Base-by-base conservation (phyloP, 352 stramenopile genomes). In the Globisporangium orthogonon region DNA sequence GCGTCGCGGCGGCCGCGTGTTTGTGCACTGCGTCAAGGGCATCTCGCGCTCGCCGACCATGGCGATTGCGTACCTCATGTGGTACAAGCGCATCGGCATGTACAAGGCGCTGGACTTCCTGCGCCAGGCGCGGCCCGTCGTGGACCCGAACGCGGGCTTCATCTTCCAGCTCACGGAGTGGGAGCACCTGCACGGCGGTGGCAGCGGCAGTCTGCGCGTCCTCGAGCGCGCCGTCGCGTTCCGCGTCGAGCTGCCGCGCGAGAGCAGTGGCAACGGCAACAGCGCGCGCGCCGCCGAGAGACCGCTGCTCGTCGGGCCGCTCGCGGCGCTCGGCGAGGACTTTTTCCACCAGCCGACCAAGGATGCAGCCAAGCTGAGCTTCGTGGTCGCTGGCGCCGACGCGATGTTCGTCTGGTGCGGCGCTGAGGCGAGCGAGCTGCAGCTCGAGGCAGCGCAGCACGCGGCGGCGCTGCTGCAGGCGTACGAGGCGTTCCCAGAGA, bases 141-240 rank as follows among this genome's bases (percentile, higher is more conserved):
- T 94, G 18, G 83, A 94, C 50, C 86, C 86, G 23, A 95, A 95
- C 58, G 81, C 79, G 23, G 84, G 84, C 13, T 95, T 95, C 52
- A 91, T 95, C 54, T 94, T 95, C 60, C 86, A 95, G 62, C 61
- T 95, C 10, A 94, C 82, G 37, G 86, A 95, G 63, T 95, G 86
- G 86, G 85, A 95, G 50, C 74, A 88, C 17, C 60, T 88, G 40
- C 83, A 83, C 35, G 59, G 71, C 41, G 63, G 78, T 35, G 76
- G 79, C 30, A 61, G 63, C 30, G 59, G 89, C 33, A 66, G 73
- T 37, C 68, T 48, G 17, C 43, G 43, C 43, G n/a, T 48, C 43
- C 43, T 88, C 41, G 65, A 89, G 56, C 58, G 70, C 2, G 62
- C 75, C 1, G 70, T 88, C 7, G 64, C 91, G 18, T 94, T 89